phyloP scores from a whole-genome alignment of 257 asterid genomes.

The Avicennia marina region DNA sequence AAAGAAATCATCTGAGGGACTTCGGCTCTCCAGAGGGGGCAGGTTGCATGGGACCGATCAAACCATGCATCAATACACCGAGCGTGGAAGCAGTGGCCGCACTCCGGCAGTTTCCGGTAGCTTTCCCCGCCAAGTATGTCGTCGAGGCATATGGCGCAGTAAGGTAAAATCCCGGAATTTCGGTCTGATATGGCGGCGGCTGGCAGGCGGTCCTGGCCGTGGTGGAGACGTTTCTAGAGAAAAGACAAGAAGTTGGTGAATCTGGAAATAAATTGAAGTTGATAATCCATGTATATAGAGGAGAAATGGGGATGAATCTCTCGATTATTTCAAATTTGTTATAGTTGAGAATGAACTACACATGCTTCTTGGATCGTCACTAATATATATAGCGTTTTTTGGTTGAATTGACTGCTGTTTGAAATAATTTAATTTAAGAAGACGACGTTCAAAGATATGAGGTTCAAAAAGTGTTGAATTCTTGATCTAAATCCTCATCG shows the following conservation, averaged over 20 bases:
- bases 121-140: slow-evolving; percentile 28
- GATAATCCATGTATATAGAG: slow-evolving; percentile 1
- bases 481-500: no score
- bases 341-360: no score
- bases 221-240: slow-evolving; percentile 2
- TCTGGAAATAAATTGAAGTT: background rate
- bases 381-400: no score
- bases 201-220: no score
- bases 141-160: slow-evolving; percentile 32
- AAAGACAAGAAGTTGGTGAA: slow-evolving; percentile 12
- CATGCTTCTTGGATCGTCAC: no score
- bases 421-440: no score
- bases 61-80: slow-evolving; percentile 40
- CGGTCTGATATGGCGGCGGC: slow-evolving; percentile 4
- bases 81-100: slow-evolving; percentile 34
- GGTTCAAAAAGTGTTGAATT: no score
- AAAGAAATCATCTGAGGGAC: slow-evolving; percentile 24
- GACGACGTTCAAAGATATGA: no score
- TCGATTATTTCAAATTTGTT: no score
- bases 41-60: slow-evolving; percentile 22
- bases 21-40: slow-evolving; percentile 39
- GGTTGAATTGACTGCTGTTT: no score
- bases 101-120: slow-evolving; percentile 31
- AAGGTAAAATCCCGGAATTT: background rate
- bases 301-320: no score